A percentile compares a stretch with the other conserved stretches of the same genome.
Evolutionary conservation across 2,329 filamentous ascomycete genomes (phyloP).

Genomic region (Bipolaris bicolor): DNA sequence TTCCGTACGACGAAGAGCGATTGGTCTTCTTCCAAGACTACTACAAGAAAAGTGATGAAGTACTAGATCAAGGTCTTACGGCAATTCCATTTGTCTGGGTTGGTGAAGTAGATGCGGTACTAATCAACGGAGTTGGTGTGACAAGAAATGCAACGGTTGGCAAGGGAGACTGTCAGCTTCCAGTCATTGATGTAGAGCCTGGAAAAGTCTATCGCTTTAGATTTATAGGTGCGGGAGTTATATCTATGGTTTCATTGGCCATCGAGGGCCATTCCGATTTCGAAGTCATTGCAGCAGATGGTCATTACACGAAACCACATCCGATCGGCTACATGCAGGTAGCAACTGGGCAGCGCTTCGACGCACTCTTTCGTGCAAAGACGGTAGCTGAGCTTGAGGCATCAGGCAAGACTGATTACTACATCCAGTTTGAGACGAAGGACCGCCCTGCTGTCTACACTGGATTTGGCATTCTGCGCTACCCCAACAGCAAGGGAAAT

Average conservation of each 20-base stretch:
- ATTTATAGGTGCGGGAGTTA: conserved; percentile 63
- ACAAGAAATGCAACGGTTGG: conserved; percentile 47
- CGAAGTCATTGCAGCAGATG: conserved; percentile 66
- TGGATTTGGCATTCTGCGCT: conserved; percentile 59
- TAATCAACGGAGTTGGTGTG: conserved; percentile 64
- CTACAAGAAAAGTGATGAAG: conserved; percentile 61
- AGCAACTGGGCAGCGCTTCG: conserved; percentile 66
- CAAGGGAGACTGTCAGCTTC: conserved; percentile 52
- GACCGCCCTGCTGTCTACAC: conserved; percentile 55
- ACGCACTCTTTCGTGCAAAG: conserved; percentile 62
- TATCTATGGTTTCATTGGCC: conserved; percentile 61
- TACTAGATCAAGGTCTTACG: conserved; percentile 59
- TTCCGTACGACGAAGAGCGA: conserved; percentile 67
- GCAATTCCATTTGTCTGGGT: conserved; percentile 62
- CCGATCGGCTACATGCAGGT: conserved; percentile 61
- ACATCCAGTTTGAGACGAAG: conserved; percentile 58
- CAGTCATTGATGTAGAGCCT: conserved; percentile 64
- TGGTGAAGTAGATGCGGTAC: conserved; percentile 63
- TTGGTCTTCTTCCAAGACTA: conserved; percentile 63
- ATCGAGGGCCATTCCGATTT: conserved; percentile 64
- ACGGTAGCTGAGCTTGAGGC: conserved; percentile 51
- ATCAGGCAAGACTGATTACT: conserved; percentile 47
- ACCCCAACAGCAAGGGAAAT: conserved; percentile 4
- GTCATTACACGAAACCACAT: conserved; percentile 58
- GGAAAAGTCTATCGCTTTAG: conserved; percentile 67